Percentiles rank a stretch among this genome's conserved stretches.
Conservation (phyloP, 345 rosid genomes). For the Brassica cretica region DNA sequence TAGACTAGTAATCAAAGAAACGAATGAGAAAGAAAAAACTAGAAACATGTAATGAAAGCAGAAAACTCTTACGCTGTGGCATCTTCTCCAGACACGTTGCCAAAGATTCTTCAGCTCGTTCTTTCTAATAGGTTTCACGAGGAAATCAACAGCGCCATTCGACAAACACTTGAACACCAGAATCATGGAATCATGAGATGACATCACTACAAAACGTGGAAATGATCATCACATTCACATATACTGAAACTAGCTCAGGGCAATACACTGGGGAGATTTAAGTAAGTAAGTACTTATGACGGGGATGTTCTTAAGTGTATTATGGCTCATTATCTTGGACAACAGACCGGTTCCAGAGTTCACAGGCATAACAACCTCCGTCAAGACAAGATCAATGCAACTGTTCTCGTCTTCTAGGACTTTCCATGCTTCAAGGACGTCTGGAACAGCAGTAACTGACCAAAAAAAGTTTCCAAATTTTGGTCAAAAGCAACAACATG, state of each 20-base stretch:
- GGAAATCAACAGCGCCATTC: conserved; percentile 81
- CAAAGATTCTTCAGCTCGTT: conserved; percentile 81
- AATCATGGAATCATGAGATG: conserved; percentile 78
- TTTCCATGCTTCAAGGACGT: conserved; percentile 74
- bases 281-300: conserved; percentile 62
- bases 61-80: conserved; percentile 63
- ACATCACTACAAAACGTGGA: conserved; percentile 67
- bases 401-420: conserved; percentile 58
- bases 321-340: conserved; percentile 73
- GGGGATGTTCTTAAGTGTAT: conserved; percentile 64
- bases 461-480: conserved; percentile 29
- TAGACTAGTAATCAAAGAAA: conserved; percentile 52
- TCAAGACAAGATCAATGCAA: conserved; percentile 66
- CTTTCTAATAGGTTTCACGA: conserved; percentile 83
- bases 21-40: not conserved
- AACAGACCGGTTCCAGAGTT: conserved; percentile 71
- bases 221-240: conserved; percentile 23
- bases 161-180: conserved; percentile 83
- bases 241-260: conserved; percentile 6
- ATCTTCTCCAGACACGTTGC: conserved; percentile 90
- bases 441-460: conserved; percentile 59
- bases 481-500: conserved; percentile 19
- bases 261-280: not conserved
- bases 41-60: conserved; percentile 7
- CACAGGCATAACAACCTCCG: conserved; percentile 80